Conservation (phyloP, 345 rosid genomes). For the Eucalyptus polyanthemos region DNA sequence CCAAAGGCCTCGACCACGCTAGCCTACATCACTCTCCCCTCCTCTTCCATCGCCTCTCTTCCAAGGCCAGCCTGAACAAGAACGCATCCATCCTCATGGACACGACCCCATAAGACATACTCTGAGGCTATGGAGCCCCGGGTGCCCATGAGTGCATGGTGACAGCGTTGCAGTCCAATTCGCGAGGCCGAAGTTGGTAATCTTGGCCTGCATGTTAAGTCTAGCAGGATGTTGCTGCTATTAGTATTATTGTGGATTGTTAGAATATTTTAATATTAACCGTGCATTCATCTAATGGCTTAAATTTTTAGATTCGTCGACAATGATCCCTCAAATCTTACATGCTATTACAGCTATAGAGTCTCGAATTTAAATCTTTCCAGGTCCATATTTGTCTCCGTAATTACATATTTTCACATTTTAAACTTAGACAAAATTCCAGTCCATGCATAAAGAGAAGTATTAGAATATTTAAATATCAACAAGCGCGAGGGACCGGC, state of each 20-base stretch:
- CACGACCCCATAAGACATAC: conserved; percentile 39
- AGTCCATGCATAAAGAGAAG: not conserved
- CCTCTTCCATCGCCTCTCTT: conserved; percentile 28
- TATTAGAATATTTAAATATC: too few species aligned
- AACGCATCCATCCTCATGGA: conserved; percentile 50
- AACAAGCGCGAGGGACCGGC: rapidly evolving
- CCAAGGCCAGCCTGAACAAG: conserved; percentile 48
- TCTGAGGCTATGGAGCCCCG: conserved; percentile 67
- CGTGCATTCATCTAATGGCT: not conserved
- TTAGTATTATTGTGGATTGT: conserved; percentile 52
- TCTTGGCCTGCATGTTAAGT: conserved; percentile 6
- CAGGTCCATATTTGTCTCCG: rapidly evolving
- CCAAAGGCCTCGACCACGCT: conserved; percentile 6
- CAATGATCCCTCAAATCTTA: not conserved
- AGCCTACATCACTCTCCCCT: conserved; percentile 37
- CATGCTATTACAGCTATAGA: not conserved
- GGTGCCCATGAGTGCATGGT: conserved; percentile 60
- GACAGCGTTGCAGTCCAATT: conserved; percentile 1
- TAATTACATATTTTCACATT: too few species aligned
- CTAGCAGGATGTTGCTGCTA: conserved; percentile 26
- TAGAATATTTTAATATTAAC: too few species aligned
- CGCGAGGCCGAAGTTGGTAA: conserved; percentile 54
- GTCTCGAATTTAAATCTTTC: too few species aligned
- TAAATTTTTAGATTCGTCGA: not conserved
- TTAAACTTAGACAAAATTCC: too few species aligned